A percentile compares a stretch with the other conserved stretches of the same genome.
Evolutionary conservation across 1,284 basidiomycete genomes (phyloP).

Genomic region (Boletus mariae): DNA sequence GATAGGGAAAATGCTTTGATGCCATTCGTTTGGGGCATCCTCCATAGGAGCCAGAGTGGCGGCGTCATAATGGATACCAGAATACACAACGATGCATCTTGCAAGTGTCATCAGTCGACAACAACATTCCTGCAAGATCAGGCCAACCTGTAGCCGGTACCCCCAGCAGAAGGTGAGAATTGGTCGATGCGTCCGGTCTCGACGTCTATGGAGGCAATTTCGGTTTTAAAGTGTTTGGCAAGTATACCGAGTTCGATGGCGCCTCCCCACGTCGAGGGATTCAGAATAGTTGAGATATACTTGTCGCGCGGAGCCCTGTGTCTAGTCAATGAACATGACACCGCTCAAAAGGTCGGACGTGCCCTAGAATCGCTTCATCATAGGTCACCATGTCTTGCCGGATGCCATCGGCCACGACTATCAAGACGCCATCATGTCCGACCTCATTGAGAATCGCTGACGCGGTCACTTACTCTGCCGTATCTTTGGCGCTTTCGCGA

Average conservation of each 20-base stretch:
- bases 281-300: constrained; percentile 80
- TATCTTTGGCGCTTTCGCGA: constrained; percentile 60
- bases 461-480: constrained; percentile 52
- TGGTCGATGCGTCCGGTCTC: constrained; percentile 87
- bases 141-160: constrained; percentile 35
- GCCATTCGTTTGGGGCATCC: constrained; percentile 78
- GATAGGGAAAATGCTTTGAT: constrained; percentile 80
- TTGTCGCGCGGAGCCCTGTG: constrained; percentile 63
- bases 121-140: not conserved
- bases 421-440: constrained; percentile 2
- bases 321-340: constrained; percentile 13
- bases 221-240: constrained; percentile 74
- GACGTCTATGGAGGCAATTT: constrained; percentile 89
- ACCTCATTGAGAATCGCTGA: not conserved
- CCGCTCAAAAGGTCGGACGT: constrained; percentile 20
- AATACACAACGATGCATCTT: constrained; percentile 78
- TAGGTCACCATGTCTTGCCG: constrained; percentile 67
- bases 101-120: constrained; percentile 17
- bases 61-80: constrained; percentile 93
- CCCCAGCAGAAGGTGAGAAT: constrained; percentile 45
- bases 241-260: constrained; percentile 88
- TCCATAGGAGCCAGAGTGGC: constrained; percentile 74
- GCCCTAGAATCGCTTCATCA: constrained; percentile 84
- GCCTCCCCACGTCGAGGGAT: constrained; percentile 85
- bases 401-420: constrained; percentile 83